phyloP scores from a whole-genome alignment of 2,329 filamentous ascomycete genomes.

The Emericellopsis cladophorae region DNA sequence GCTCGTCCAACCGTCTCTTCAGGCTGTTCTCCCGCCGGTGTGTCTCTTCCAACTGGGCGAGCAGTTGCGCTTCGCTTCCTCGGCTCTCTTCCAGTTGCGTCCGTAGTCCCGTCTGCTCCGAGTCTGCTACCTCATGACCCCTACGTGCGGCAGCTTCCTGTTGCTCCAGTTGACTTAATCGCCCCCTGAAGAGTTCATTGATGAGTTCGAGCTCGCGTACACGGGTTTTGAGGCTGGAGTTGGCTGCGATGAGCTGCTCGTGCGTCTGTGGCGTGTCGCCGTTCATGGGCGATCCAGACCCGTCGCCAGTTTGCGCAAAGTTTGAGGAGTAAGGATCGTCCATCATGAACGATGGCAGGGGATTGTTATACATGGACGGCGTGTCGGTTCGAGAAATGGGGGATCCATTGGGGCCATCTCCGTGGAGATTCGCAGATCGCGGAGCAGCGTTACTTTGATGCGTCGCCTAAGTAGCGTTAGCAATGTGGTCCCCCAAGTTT shows the following conservation, averaged over 20 bases:
- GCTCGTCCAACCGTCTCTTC: conserved; percentile 69
- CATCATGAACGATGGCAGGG: conserved; percentile 70
- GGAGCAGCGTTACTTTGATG: neutral
- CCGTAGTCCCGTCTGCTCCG: conserved; percentile 43
- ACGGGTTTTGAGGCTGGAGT: conserved; percentile 82
- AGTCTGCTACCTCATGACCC: conserved; percentile 41
- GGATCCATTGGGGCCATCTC: conserved; percentile 56
- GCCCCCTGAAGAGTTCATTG: conserved; percentile 67
- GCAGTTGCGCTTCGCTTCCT: conserved; percentile 31
- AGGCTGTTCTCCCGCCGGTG: conserved; percentile 69
- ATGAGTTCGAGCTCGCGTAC: conserved; percentile 94
- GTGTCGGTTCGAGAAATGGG: conserved; percentile 71
- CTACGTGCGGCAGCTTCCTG: conserved; percentile 57
- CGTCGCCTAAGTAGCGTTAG: neutral
- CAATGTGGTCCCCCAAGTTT: neutral
- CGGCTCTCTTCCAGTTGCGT: conserved; percentile 37
- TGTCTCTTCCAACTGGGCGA: conserved; percentile 59
- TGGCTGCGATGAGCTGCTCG: conserved; percentile 67
- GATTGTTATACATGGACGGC: conserved; percentile 60
- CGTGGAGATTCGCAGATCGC: conserved; percentile 41
- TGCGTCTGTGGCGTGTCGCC: conserved; percentile 59
- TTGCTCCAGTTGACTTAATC: conserved; percentile 67
- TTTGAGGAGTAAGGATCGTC: conserved; percentile 54
- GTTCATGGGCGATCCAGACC: conserved; percentile 31
- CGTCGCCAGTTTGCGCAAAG: conserved; percentile 22